Conservation (phyloP, 2,329 filamentous ascomycete genomes). For the Microcyclospora pomicola region DNA sequence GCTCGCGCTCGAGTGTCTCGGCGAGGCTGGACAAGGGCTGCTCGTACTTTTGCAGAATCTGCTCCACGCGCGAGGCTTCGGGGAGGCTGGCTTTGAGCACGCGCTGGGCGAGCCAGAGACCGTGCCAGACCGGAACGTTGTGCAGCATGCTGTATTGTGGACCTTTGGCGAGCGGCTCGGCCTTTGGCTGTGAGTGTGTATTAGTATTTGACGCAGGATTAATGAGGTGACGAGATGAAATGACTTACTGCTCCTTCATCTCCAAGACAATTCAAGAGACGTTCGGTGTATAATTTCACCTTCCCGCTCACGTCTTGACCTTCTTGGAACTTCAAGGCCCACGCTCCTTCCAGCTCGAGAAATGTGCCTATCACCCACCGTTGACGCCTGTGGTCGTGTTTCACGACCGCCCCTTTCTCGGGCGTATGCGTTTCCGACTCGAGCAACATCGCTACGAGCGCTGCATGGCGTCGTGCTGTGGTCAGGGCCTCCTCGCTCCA, state of each 20-base stretch:
- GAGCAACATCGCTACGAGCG: conserved; percentile 28
- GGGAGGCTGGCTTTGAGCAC: conserved; percentile 27
- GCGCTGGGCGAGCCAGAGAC: conserved; percentile 28
- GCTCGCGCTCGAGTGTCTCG: conserved; percentile 10
- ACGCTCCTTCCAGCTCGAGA: conserved; percentile 30
- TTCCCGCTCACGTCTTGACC: conserved; percentile 24
- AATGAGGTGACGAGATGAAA: neutral
- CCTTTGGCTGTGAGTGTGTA: conserved; percentile 4
- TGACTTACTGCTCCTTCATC: conserved; percentile 6
- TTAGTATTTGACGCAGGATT: neutral
- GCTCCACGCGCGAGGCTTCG: conserved; percentile 7
- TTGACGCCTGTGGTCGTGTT: neutral
- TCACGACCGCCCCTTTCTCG: conserved; percentile 7
- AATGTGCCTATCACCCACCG: conserved; percentile 12
- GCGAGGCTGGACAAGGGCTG: conserved; percentile 11
- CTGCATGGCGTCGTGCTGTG: conserved; percentile 26
- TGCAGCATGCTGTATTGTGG: conserved; percentile 17
- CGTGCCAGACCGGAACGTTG: conserved; percentile 29
- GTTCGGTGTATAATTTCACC: conserved; percentile 27
- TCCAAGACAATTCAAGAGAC: conserved; percentile 23
- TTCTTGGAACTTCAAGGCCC: conserved; percentile 22
- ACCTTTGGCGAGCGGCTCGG: conserved; percentile 3
- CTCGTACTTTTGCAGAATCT: conserved; percentile 16
- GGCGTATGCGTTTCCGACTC: conserved; percentile 28
- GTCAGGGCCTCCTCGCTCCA: conserved; percentile 26